Base-by-base conservation (phyloP, 1,139 yeast genomes). In the Pneumocystis carinii region DNA sequence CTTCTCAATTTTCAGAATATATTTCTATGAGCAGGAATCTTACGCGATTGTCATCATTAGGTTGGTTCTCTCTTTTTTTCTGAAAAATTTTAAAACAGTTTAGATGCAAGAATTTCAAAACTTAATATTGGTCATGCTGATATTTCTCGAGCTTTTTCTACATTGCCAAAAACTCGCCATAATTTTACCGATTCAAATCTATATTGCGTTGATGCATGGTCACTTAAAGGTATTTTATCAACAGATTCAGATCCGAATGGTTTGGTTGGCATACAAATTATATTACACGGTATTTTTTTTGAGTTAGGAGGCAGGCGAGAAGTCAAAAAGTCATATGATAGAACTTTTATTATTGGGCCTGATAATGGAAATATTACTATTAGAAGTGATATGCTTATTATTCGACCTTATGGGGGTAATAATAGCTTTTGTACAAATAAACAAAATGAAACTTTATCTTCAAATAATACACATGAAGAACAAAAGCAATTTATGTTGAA, bases 231-330 rank as follows among this genome's bases (percentile, higher is more conserved):
- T 48, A n/a, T 48, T 48, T 48, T 48, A 24, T 48, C 55, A 12
- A 7, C 55, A 24, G 55, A 48, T 48, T 64, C 66, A 14, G 74
- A 72, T 19, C 66, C 68, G 5, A 84, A 89, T 5, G 84, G 82
- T 62, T 81, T 90, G 59, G 81, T 83, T 63, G 97, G 95, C 7
- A 83, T 92, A 68, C 78, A 86, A 71, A 81, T 90, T 56, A 78
- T 83, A 1, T 75, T 90, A 27, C 98, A 92, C 74, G 99, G 99
- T 1, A 84, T 82, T 64, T 90, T 83, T 72, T 84, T 82, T 63
- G 97, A 65, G 65, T 65, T 58, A 68, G 63, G 73, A 72, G 74
- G 61, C 84, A 75, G 6, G 78, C 77, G 62, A 88, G 86, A 12
- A 81, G 77, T 59, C 72, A 61, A 41, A 61, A 66, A 59, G 57